A percentile compares a stretch with the other conserved stretches of the same genome.
phyloP scores from a whole-genome alignment of 2,329 filamentous ascomycete genomes.

The Apiospora rasikravindrae region DNA sequence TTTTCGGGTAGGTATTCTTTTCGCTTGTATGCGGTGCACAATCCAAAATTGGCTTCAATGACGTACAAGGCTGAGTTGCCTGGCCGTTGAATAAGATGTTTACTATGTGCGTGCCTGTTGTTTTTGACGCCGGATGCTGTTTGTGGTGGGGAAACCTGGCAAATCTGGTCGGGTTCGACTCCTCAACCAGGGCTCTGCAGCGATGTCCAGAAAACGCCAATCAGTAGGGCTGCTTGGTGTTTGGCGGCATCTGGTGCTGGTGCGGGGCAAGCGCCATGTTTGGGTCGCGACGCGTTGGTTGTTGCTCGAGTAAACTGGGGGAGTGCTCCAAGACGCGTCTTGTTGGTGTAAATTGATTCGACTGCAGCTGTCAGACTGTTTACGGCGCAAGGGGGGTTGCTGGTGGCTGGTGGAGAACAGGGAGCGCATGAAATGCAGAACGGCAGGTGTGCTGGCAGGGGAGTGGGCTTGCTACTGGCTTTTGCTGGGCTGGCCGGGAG shows the following conservation, averaged over 20 bases:
- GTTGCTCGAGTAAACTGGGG: constrained; percentile 4
- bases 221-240: constrained; percentile 2
- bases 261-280: background rate
- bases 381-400: background rate
- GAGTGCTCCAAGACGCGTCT: background rate
- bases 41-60: constrained; percentile 6
- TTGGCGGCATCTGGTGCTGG: background rate
- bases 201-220: background rate
- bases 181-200: background rate
- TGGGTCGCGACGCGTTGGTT: constrained; percentile 3
- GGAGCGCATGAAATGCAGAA: background rate
- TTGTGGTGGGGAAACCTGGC: constrained; percentile 5
- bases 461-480: background rate
- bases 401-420: background rate
- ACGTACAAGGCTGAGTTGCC: constrained; percentile 15
- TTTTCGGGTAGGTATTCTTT: background rate
- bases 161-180: background rate
- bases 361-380: background rate
- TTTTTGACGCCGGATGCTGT: constrained; percentile 7
- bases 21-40: background rate
- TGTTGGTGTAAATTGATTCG: constrained; percentile 12
- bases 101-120: background rate
- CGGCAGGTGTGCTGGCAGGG: background rate
- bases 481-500: background rate
- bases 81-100: background rate